These are phyloP conservation scores for Maudiozyma pseudohumilis DNA, from an alignment of 805 yeast species.

Conservation along the genomic window DNA sequence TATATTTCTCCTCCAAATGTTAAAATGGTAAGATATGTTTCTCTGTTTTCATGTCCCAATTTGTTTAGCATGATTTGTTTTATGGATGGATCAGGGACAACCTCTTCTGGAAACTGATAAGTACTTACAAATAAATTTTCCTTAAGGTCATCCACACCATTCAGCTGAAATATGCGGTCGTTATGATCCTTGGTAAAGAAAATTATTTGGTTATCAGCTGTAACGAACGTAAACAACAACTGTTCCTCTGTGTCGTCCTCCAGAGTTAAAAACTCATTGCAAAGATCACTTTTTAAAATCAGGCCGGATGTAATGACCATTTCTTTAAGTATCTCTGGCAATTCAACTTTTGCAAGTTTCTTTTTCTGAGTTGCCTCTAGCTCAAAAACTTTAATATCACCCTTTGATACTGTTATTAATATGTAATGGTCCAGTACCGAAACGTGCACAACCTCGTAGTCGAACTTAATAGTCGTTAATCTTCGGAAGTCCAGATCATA, in stretches of 20 bases:
- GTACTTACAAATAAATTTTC: constrained; percentile 32
- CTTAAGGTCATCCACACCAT: constrained; percentile 29
- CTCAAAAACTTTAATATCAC: constrained; percentile 56
- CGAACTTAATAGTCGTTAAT: constrained; percentile 40
- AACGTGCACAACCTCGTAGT: constrained; percentile 56
- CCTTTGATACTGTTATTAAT: constrained; percentile 54
- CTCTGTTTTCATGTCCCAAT: constrained; percentile 51
- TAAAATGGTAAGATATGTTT: constrained; percentile 57
- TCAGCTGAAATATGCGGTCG: constrained; percentile 32
- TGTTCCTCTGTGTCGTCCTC: constrained; percentile 21
- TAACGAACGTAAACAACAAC: constrained; percentile 51
- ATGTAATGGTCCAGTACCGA: constrained; percentile 53
- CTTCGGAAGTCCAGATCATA: constrained; percentile 54
- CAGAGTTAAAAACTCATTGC: constrained; percentile 32
- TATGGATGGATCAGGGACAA: constrained; percentile 61
- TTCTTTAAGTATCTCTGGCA: constrained; percentile 32
- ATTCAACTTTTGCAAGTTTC: constrained; percentile 28
- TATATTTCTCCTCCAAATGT: constrained; percentile 77
- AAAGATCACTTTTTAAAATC: constrained; percentile 41
- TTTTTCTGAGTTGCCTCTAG: constrained; percentile 29
- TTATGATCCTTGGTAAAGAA: constrained; percentile 46
- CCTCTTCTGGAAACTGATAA: constrained; percentile 28
- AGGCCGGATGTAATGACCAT: constrained; percentile 63
- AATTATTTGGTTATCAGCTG: constrained; percentile 67
- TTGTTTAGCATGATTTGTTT: constrained; percentile 56